Evolutionary conservation across 305 asterid genomes (phyloP).

Genomic region (Solanum hybrid): DNA sequence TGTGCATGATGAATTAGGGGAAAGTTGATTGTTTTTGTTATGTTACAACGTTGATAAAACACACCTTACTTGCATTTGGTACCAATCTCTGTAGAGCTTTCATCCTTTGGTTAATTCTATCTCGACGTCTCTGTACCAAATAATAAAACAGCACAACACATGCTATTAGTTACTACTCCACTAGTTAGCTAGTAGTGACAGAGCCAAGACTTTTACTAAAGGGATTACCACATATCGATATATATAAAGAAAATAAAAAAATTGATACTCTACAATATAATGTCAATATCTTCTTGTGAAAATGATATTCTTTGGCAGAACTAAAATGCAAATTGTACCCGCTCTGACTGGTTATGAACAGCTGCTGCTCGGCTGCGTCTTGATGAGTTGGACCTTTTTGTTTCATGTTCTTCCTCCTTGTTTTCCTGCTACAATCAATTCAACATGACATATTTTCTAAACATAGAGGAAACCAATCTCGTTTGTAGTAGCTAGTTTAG

Average conservation of each 20-base stretch:
- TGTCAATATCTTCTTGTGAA: background rate
- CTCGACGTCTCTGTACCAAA: constrained; percentile 49
- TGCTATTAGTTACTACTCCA: background rate
- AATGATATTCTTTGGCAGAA: background rate
- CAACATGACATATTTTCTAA: background rate
- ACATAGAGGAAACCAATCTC: background rate
- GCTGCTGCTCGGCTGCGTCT: constrained; percentile 56
- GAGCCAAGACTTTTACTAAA: background rate
- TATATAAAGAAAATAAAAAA: background rate
- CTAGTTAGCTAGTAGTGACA: background rate
- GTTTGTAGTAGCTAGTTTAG: background rate
- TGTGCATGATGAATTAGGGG: background rate
- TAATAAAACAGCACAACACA: background rate
- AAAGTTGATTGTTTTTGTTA: background rate
- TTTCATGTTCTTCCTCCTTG: constrained; percentile 30
- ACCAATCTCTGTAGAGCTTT: constrained; percentile 70
- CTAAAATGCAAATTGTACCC: constrained; percentile 30
- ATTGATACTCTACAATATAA: background rate
- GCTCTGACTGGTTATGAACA: constrained; percentile 60
- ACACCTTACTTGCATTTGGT: constrained; percentile 70
- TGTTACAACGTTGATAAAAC: background rate
- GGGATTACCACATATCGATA: background rate
- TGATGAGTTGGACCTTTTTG: constrained; percentile 31
- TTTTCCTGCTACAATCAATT: constrained; percentile 30
- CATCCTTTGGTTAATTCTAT: constrained; percentile 71